Evolutionary conservation across 208 protist genomes (phyloP).

Genomic region (Sergeia podlipaevii): DNA sequence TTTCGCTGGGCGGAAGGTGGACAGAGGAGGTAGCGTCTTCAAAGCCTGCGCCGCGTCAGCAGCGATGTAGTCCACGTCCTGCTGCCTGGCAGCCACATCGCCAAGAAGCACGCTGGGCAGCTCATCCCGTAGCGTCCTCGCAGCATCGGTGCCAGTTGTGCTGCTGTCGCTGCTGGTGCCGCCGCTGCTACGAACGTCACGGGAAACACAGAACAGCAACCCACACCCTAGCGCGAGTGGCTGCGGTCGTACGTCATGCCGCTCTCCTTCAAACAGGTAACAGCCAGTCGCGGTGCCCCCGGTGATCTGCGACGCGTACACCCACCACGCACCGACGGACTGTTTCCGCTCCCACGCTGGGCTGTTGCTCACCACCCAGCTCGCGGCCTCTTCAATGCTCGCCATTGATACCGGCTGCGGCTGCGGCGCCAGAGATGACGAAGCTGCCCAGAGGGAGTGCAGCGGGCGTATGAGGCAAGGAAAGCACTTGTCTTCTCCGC

Average conservation of each 20-base stretch:
- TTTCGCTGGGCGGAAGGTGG: constrained; percentile 6
- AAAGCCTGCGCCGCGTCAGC: constrained; percentile 16
- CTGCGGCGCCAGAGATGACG: neutral
- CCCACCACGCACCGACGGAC: constrained; percentile 94
- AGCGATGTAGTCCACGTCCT: constrained; percentile 6
- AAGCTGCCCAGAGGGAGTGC: constrained; percentile 15
- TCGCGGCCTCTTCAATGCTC: constrained; percentile 89
- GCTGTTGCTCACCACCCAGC: constrained; percentile 90
- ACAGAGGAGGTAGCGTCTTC: constrained; percentile 13
- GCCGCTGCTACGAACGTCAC: constrained; percentile 16
- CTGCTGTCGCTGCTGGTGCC: neutral
- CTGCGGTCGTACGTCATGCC: constrained; percentile 77
- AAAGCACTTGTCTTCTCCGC: constrained; percentile 92
- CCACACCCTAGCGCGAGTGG: constrained; percentile 67
- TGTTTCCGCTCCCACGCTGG: constrained; percentile 95
- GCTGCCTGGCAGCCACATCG: neutral
- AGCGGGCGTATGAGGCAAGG: constrained; percentile 93
- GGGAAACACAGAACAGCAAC: constrained; percentile 55
- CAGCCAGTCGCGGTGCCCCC: constrained; percentile 48
- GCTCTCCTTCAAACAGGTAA: constrained; percentile 91
- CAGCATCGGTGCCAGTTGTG: too few relatives aligned
- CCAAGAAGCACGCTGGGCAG: neutral
- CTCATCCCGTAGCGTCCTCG: neutral
- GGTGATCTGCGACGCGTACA: constrained; percentile 81
- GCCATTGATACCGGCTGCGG: constrained; percentile 28